These are phyloP conservation scores for Tulasnella sp. DNA, from an alignment of 768 basidiomycete genomes.

Conservation along the genomic window DNA sequence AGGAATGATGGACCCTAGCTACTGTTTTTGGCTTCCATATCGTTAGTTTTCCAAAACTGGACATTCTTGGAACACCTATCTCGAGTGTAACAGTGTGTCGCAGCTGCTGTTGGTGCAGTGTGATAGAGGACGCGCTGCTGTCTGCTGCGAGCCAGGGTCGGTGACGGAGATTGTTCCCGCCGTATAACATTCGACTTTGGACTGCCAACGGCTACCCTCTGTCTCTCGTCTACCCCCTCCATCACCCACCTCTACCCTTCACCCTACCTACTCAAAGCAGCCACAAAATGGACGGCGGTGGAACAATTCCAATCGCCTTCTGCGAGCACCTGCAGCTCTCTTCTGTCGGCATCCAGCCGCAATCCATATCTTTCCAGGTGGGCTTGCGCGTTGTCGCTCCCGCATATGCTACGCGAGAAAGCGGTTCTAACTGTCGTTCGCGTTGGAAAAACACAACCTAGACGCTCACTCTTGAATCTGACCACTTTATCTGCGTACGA, in stretches of 20 bases:
- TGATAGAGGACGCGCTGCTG: not conserved
- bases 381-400: constrained; percentile 27
- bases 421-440: not conserved
- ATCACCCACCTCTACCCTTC: not conserved
- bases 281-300: constrained; percentile 11
- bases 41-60: not conserved
- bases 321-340: constrained; percentile 91
- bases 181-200: not conserved
- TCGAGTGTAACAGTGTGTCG: not conserved
- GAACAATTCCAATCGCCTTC: constrained; percentile 60
- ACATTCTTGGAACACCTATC: not conserved
- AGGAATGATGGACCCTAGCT: constrained; percentile 31
- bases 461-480: constrained; percentile 93
- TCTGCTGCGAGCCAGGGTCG: not conserved
- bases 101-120: not conserved
- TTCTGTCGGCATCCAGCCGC: constrained; percentile 90
- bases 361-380: constrained; percentile 95
- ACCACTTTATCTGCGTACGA: constrained; percentile 96
- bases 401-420: constrained; percentile 28
- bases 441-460: constrained; percentile 29
- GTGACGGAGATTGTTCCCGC: constrained; percentile 2
- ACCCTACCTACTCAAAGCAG: not conserved
- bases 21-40: not conserved
- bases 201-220: not conserved
- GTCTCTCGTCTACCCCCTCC: not conserved